Base-by-base conservation (phyloP, 768 basidiomycete genomes). In the Russula earlei region DNA sequence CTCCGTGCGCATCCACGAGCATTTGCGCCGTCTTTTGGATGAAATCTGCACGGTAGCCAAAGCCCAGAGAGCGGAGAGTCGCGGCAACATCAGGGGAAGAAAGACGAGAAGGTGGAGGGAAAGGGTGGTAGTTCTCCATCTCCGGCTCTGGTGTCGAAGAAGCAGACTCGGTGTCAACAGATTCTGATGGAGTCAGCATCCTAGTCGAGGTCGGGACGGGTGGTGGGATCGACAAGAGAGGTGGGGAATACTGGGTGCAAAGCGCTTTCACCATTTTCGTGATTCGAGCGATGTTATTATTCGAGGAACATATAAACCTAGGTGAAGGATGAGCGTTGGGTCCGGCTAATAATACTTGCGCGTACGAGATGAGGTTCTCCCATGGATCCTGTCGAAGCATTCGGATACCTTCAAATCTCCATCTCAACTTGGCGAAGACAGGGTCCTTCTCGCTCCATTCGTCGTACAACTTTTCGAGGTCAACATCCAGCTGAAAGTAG, bases 251-350 rank as follows among this genome's bases (percentile, higher is more conserved):
- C 20, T 86, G 75, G 17, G 70, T 76, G 67, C 89, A 91, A 14
- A 98, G 79, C 19, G 80, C 77, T 58, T 90, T 85, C 27, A 98
- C 83, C 87, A 98, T 93, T 55, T 87, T 88, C 15, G 91, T 87
- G 64, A 99, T 99, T 6, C 96, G 87, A 5, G 82, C 71, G 49
- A 99, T 98, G 64, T 98, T 93, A 68, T 98, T 98, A 66, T 97
- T 97, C 2, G 91, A 90, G 2, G 93, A 96, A 67, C 95, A 98
- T 61, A 99, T 96, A 72, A 98, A 99, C 9, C 94, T 95, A 51
- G n/a, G n/a, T n/a, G n/a, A 7, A 29, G 8, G 38, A 34, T 38
- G 25, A 43, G 42, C 29, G 10, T 49, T 20, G 36, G 52, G 41
- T 37, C 19, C 14, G 19, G 20, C 1, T 9, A 42, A 46, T 12